These are phyloP conservation scores for Physocladia obscura DNA, from an alignment of 192 early-diverging fungal species.

Conservation along the genomic window DNA sequence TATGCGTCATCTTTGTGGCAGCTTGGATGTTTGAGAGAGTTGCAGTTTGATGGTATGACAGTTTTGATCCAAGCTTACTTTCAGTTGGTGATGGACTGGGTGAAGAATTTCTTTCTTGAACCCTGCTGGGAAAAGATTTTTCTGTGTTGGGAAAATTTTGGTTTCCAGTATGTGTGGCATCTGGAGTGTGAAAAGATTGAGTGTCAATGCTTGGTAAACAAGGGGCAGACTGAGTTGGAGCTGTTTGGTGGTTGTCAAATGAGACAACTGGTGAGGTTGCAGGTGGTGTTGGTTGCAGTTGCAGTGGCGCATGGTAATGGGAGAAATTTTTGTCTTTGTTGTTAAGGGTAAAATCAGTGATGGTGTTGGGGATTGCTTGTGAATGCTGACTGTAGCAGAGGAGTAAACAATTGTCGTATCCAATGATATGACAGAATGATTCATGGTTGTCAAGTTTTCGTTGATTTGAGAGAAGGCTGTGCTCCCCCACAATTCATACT, in stretches of 20 bases:
- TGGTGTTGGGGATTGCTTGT: background rate
- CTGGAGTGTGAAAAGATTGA: too few relatives aligned
- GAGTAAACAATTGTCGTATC: background rate
- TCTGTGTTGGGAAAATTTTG: too few relatives aligned
- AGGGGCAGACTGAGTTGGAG: background rate
- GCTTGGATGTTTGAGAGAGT: slow-evolving; percentile 24
- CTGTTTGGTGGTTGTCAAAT: background rate
- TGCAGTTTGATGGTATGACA: background rate
- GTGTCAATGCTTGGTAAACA: background rate
- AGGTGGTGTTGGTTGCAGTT: background rate
- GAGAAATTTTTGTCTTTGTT: background rate
- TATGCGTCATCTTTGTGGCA: too few relatives aligned
- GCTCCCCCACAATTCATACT: too few relatives aligned
- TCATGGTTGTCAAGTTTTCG: slow-evolving; percentile 1
- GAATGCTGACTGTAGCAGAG: too few relatives aligned
- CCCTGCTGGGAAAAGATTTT: too few relatives aligned
- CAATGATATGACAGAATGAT: background rate
- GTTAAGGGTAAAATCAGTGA: background rate
- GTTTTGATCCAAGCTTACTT: slow-evolving; percentile 1
- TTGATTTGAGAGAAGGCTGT: too few relatives aligned
- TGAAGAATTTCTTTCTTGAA: background rate
- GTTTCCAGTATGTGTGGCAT: too few relatives aligned
- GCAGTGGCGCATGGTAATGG: background rate
- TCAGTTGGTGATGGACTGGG: too few relatives aligned
- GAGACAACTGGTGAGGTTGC: background rate